phyloP scores from a whole-genome alignment of 495 filamentous ascomycete species.

The Pyrenopolyporus hunteri region DNA sequence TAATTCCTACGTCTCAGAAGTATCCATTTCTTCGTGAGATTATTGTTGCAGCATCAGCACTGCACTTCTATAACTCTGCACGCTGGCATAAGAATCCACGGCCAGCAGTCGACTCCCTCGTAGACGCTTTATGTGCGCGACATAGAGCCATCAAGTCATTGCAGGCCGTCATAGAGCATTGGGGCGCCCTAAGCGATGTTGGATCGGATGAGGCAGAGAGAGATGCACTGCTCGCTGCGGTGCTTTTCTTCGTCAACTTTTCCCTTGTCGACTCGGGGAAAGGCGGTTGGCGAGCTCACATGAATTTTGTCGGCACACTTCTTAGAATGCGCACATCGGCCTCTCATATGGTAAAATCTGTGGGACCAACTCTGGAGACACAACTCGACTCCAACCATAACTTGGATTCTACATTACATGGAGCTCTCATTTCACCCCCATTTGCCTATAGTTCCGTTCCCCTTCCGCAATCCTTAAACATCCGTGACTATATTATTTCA shows the following conservation, averaged over 20 bases:
- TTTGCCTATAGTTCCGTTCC: not conserved
- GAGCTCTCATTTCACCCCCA: slow-evolving; percentile 9
- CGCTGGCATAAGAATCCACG: slow-evolving; percentile 13
- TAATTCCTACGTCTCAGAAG: slow-evolving; percentile 53
- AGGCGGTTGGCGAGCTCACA: slow-evolving; percentile 61
- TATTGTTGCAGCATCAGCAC: slow-evolving; percentile 60
- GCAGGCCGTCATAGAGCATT: slow-evolving; percentile 39
- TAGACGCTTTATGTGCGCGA: slow-evolving; percentile 59
- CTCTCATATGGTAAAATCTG: not conserved
- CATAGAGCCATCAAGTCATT: slow-evolving; percentile 55
- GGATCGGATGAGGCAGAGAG: slow-evolving; percentile 41
- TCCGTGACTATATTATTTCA: slow-evolving; percentile 50
- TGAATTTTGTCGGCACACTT: slow-evolving; percentile 55
- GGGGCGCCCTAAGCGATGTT: not conserved
- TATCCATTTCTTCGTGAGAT: slow-evolving; percentile 56
- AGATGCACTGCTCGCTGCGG: slow-evolving; percentile 54
- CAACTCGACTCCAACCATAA: not conserved
- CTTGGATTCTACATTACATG: slow-evolving; percentile 23
- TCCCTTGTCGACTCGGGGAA: slow-evolving; percentile 63
- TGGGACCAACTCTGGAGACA: not conserved
- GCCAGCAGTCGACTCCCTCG: slow-evolving; percentile 34
- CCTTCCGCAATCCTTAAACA: slow-evolving; percentile 9
- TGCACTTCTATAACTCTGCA: slow-evolving; percentile 55
- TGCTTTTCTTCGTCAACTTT: slow-evolving; percentile 63
- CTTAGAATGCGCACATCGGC: slow-evolving; percentile 35